Percentiles rank a stretch among this genome's conserved stretches.
Conservation (phyloP, 2,329 filamentous ascomycete genomes). For the Penicillium hordei region DNA sequence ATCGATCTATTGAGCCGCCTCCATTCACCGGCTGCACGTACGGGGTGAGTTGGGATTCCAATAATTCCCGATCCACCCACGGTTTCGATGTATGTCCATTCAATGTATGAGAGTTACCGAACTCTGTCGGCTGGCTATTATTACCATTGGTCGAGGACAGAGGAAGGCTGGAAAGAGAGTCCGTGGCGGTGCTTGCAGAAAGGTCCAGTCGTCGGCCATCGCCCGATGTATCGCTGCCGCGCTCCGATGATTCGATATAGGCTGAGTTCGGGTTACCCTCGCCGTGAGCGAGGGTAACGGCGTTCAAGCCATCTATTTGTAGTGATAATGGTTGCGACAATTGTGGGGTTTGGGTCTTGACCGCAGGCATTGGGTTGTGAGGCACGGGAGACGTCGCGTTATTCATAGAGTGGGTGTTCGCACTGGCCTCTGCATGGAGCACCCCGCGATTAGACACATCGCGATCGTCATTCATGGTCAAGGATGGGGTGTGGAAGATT, state of each 20-base stretch:
- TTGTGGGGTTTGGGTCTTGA: slow-evolving; percentile 20
- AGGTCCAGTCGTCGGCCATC: slow-evolving; percentile 20
- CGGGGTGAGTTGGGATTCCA: slow-evolving; percentile 8
- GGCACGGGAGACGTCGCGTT: slow-evolving; percentile 13
- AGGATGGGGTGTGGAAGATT: not conserved
- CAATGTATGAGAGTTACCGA: slow-evolving; percentile 9
- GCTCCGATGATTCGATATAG: slow-evolving; percentile 24
- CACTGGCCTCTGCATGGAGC: slow-evolving; percentile 21
- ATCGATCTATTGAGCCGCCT: slow-evolving; percentile 7
- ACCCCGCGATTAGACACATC: slow-evolving; percentile 18
- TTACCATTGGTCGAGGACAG: slow-evolving; percentile 13
- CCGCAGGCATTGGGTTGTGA: slow-evolving; percentile 8
- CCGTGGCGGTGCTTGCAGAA: slow-evolving; percentile 19
- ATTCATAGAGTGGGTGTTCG: slow-evolving; percentile 14
- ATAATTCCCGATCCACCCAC: slow-evolving; percentile 6
- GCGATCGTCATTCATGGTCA: slow-evolving; percentile 20
- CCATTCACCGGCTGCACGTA: slow-evolving; percentile 10
- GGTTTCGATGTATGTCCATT: slow-evolving; percentile 10
- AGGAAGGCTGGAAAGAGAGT: slow-evolving; percentile 17
- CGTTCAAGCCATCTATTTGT: slow-evolving; percentile 21
- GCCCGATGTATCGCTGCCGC: slow-evolving; percentile 22
- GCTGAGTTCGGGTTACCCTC: slow-evolving; percentile 5
- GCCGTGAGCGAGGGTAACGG: slow-evolving; percentile 13
- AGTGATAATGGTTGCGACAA: slow-evolving; percentile 20
- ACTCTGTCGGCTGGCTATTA: slow-evolving; percentile 10